phyloP scores from a whole-genome alignment of 2,329 filamentous ascomycete species.

The Microdochium bolleyi region DNA sequence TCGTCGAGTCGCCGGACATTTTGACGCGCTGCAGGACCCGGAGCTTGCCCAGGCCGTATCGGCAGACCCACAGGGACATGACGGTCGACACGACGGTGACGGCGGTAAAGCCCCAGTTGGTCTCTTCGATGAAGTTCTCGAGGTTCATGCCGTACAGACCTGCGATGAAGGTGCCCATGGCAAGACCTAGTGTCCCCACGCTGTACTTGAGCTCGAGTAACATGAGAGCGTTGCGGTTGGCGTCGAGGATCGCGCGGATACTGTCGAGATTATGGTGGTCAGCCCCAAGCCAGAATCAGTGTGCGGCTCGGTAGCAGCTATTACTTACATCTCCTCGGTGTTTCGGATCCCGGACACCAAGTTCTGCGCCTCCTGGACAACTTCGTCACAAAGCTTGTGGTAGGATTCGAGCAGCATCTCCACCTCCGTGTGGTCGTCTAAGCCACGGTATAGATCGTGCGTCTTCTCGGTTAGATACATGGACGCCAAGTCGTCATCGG shows the following conservation, averaged over 20 bases:
- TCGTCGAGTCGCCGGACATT: constrained; percentile 55
- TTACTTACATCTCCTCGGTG: constrained; percentile 88
- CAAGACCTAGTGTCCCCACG: constrained; percentile 89
- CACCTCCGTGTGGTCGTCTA: constrained; percentile 90
- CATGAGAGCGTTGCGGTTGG: constrained; percentile 97
- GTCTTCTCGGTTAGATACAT: constrained; percentile 95
- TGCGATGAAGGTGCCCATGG: constrained; percentile 88
- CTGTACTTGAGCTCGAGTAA: constrained; percentile 93
- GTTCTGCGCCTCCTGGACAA: constrained; percentile 90
- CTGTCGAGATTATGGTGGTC: constrained; percentile 34
- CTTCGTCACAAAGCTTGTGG: constrained; percentile 96
- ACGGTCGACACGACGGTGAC: constrained; percentile 64
- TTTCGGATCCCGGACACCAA: constrained; percentile 92
- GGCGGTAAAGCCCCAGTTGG: constrained; percentile 72
- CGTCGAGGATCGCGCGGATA: constrained; percentile 92
- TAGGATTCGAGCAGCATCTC: constrained; percentile 97
- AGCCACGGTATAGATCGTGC: constrained; percentile 61
- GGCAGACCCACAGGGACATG: constrained; percentile 70
- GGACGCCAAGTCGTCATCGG: constrained; percentile 84
- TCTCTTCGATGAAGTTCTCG: constrained; percentile 97
- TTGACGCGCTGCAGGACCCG: constrained; percentile 80
- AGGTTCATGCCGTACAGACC: constrained; percentile 99
- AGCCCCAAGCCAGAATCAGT: background rate
- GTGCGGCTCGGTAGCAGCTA: background rate
- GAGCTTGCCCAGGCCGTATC: constrained; percentile 77